phyloP scores from a whole-genome alignment of 2,329 filamentous ascomycete genomes.

The Xylaria sp. region DNA sequence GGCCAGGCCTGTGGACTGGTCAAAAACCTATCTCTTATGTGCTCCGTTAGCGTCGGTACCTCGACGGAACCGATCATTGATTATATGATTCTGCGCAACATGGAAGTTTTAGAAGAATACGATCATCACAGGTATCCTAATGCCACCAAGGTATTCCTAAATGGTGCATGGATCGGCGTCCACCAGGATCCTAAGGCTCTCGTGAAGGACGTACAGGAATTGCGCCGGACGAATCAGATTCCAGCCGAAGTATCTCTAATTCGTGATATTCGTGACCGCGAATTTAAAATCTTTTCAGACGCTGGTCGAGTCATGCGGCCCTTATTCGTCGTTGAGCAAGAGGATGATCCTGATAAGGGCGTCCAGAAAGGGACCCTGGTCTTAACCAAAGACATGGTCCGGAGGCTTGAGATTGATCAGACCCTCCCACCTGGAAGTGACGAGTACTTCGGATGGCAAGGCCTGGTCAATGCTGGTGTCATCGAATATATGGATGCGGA shows the following conservation, averaged over 20 bases:
- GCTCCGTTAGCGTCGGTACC: slow-evolving; percentile 95
- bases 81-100: slow-evolving; percentile 94
- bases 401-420: slow-evolving; percentile 78
- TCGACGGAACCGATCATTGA: slow-evolving; percentile 90
- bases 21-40: slow-evolving; percentile 98
- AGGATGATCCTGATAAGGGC: slow-evolving; percentile 75
- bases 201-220: slow-evolving; percentile 79
- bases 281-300: slow-evolving; percentile 99
- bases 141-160: slow-evolving; percentile 97
- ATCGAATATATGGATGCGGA: slow-evolving; percentile 98
- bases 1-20: slow-evolving; percentile 98
- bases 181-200: slow-evolving; percentile 89
- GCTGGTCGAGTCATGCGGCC: slow-evolving; percentile 95
- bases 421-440: slow-evolving; percentile 69
- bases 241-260: slow-evolving; percentile 94
- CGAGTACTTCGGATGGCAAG: slow-evolving; percentile 85
- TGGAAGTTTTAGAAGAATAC: slow-evolving; percentile 97
- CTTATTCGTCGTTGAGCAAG: slow-evolving; percentile 91
- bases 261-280: slow-evolving; percentile 93
- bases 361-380: slow-evolving; percentile 75
- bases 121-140: slow-evolving; percentile 86
- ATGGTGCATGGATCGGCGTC: slow-evolving; percentile 97
- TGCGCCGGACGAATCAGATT: slow-evolving; percentile 84
- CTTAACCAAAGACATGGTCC: slow-evolving; percentile 83
- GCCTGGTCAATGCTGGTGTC: slow-evolving; percentile 83